These are phyloP conservation scores for Colletotrichum caudatum DNA, from an alignment of 2,329 filamentous ascomycete genomes.

Conservation along the genomic window DNA sequence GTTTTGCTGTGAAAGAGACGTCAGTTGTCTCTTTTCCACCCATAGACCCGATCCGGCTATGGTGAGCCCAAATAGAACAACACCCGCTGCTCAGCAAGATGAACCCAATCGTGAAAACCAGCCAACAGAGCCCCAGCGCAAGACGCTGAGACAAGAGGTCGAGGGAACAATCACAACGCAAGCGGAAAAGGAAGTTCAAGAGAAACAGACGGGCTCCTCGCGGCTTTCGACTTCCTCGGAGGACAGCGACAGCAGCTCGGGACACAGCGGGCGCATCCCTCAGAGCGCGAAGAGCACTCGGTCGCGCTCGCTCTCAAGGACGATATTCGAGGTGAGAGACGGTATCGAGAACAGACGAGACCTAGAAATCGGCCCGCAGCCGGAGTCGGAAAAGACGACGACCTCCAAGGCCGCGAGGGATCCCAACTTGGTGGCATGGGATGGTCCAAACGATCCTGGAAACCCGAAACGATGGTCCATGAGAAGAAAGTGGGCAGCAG, in stretches of 20 bases:
- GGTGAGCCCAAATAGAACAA: neutral
- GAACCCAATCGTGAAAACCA: neutral
- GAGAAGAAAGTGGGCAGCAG: slow-evolving; percentile 68
- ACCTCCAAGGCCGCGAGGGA: slow-evolving; percentile 45
- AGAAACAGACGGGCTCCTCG: slow-evolving; percentile 3
- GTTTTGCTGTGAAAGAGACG: neutral
- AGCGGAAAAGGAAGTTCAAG: slow-evolving; percentile 8
- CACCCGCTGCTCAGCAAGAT: neutral
- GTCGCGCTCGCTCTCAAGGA: slow-evolving; percentile 47
- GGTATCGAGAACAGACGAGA: slow-evolving; percentile 54
- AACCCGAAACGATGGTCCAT: slow-evolving; percentile 69
- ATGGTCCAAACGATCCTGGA: slow-evolving; percentile 63
- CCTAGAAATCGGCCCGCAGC: slow-evolving; percentile 49
- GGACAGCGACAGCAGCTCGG: slow-evolving; percentile 17
- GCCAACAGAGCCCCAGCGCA: neutral
- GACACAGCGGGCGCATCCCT: slow-evolving; percentile 1
- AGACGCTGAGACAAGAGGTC: slow-evolving; percentile 31
- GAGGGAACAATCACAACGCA: slow-evolving; percentile 7
- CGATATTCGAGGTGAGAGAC: slow-evolving; percentile 55
- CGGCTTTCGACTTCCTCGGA: slow-evolving; percentile 21
- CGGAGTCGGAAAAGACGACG: slow-evolving; percentile 45
- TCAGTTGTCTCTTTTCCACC: neutral
- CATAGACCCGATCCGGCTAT: neutral
- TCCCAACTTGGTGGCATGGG: slow-evolving; percentile 61
- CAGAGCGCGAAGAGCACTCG: slow-evolving; percentile 9